phyloP scores from a whole-genome alignment of 2,329 filamentous ascomycete genomes.

The Aspergillus fumigatus region DNA sequence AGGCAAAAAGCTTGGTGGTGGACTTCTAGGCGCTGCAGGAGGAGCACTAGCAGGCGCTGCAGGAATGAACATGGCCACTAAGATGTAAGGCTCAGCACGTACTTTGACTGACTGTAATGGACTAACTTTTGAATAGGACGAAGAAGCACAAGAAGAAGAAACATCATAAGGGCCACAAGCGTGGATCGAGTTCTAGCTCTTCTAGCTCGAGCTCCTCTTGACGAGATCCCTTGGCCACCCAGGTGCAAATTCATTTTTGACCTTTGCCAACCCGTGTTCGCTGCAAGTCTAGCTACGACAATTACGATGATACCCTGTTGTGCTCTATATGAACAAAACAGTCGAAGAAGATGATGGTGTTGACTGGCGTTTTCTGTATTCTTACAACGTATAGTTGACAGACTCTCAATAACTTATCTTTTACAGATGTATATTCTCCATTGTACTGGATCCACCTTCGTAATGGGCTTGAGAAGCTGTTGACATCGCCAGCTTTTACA shows the following conservation, averaged over 20 bases:
- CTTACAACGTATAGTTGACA: background rate
- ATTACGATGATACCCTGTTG: background rate
- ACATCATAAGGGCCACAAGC: constrained; percentile 18
- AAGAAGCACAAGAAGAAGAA: constrained; percentile 26
- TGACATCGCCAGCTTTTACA: background rate
- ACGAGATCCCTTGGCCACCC: background rate
- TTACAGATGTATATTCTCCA: background rate
- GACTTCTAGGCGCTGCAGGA: constrained; percentile 28
- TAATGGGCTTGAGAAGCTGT: background rate
- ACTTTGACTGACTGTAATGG: background rate
- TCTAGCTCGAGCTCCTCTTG: constrained; percentile 9
- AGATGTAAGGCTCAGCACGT: constrained; percentile 22
- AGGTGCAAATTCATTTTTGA: background rate
- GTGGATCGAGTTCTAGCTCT: constrained; percentile 7
- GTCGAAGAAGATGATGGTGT: background rate
- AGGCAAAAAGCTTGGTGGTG: constrained; percentile 33
- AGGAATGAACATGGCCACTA: constrained; percentile 26
- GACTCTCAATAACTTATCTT: background rate
- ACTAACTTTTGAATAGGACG: constrained; percentile 12
- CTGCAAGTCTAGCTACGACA: background rate
- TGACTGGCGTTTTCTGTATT: background rate
- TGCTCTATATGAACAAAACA: background rate
- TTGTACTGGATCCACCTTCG: background rate
- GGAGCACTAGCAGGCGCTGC: constrained; percentile 31
- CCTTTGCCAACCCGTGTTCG: background rate